phyloP scores from a whole-genome alignment of 139 green algal genomes.

The Limnomonas spitsbergensis region DNA sequence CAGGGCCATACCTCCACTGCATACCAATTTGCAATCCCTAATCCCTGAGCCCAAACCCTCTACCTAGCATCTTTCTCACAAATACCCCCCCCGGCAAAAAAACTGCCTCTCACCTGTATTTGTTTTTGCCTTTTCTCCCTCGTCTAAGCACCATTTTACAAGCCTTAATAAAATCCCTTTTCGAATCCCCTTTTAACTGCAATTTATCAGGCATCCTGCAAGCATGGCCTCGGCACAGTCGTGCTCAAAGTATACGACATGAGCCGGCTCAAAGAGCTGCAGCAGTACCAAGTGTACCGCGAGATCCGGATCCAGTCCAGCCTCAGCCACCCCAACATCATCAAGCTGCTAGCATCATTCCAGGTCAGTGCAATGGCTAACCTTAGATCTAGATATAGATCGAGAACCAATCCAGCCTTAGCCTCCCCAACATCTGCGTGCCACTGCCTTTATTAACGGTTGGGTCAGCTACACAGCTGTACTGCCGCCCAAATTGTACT shows the following conservation, averaged over 20 bases:
- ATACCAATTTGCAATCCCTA: too few species aligned
- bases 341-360: not conserved
- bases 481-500: too few species aligned
- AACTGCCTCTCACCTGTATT: not conserved
- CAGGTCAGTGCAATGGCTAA: not conserved
- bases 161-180: too few species aligned
- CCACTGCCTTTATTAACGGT: too few species aligned
- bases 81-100: not conserved
- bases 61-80: not conserved
- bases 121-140: too few species aligned
- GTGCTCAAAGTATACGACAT: constrained; percentile 6
- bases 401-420: too few species aligned
- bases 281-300: constrained; percentile 3
- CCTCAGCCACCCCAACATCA: constrained; percentile 1
- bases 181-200: not conserved
- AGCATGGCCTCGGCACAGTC: not conserved
- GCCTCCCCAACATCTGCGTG: too few species aligned
- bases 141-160: not conserved
- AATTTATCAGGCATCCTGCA: not conserved
- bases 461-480: too few species aligned
- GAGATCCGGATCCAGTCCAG: constrained; percentile 4
- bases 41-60: not conserved
- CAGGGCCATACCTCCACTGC: too few species aligned
- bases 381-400: too few species aligned
- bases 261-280: not conserved